Conservation (phyloP, 2,329 filamentous ascomycete species). For the Cladosporium phlei region DNA sequence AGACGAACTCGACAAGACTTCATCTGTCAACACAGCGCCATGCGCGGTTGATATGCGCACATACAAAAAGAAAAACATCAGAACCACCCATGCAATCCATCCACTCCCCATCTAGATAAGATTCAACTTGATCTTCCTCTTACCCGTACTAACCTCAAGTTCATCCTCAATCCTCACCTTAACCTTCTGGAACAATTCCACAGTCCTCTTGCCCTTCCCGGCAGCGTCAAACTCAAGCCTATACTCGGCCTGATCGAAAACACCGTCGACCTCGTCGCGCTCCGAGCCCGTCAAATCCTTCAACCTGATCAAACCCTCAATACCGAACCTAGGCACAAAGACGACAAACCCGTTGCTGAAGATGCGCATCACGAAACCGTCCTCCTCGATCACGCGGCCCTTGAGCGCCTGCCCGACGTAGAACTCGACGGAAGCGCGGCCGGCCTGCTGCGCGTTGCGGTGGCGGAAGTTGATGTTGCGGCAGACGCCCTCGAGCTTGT, state of each 20-base stretch:
- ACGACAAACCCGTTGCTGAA: constrained; percentile 98
- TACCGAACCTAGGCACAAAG: constrained; percentile 90
- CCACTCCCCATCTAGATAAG: constrained; percentile 27
- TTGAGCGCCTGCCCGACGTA: constrained; percentile 96
- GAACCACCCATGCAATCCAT: too few relatives aligned
- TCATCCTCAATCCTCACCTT: constrained; percentile 84
- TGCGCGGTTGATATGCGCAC: too few relatives aligned
- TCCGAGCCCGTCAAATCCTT: constrained; percentile 62
- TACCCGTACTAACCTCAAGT: constrained; percentile 92
- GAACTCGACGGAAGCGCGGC: constrained; percentile 90
- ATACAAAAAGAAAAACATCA: too few relatives aligned
- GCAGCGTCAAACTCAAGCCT: constrained; percentile 59
- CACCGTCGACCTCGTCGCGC: constrained; percentile 68
- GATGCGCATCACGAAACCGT: constrained; percentile 93
- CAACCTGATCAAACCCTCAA: constrained; percentile 84
- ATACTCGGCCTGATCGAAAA: constrained; percentile 84
- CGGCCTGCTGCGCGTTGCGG: constrained; percentile 93
- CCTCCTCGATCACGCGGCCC: constrained; percentile 69
- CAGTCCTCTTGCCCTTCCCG: constrained; percentile 40
- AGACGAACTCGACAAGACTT: too few relatives aligned
- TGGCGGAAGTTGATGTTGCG: constrained; percentile 98
- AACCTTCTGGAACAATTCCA: constrained; percentile 91
- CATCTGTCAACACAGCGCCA: too few relatives aligned
- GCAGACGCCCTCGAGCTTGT: constrained; percentile 86
- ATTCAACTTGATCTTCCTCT: constrained; percentile 78